Conservation (phyloP, 192 early-diverging fungal genomes). For the Backusella tarrabulga region DNA sequence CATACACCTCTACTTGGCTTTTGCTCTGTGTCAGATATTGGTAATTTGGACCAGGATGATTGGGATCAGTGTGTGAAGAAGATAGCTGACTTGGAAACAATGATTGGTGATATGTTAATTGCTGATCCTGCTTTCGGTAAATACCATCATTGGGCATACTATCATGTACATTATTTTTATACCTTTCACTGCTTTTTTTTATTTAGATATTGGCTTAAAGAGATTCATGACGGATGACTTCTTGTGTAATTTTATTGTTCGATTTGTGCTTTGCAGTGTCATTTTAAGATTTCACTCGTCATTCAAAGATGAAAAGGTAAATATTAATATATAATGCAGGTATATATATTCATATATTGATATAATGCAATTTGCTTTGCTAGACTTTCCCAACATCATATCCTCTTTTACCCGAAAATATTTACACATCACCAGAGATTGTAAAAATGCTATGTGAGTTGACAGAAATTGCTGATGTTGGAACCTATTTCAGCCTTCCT, state of each 20-base stretch:
- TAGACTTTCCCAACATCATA: constrained; percentile 67
- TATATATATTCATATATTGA: not conserved
- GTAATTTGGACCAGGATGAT: constrained; percentile 52
- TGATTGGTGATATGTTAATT: constrained; percentile 54
- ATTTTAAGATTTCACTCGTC: constrained; percentile 67
- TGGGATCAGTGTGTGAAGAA: constrained; percentile 70
- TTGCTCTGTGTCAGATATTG: constrained; percentile 73
- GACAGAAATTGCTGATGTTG: constrained; percentile 45
- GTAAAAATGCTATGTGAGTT: constrained; percentile 53
- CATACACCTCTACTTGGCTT: constrained; percentile 91
- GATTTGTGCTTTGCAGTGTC: constrained; percentile 74
- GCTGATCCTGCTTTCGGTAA: constrained; percentile 26
- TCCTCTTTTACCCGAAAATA: constrained; percentile 59
- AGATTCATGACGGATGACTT: constrained; percentile 91
- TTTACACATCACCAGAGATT: constrained; percentile 63
- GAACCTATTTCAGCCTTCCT: constrained; percentile 42
- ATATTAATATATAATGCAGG: not conserved
- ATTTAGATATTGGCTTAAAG: constrained; percentile 43
- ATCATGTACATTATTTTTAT: not conserved
- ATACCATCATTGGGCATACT: not conserved
- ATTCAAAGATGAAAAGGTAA: constrained; percentile 60
- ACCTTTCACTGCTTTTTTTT: not conserved
- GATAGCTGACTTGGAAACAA: constrained; percentile 49
- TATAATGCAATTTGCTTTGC: not conserved
- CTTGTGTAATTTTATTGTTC: constrained; percentile 83